phyloP scores from a whole-genome alignment of 257 asterid species.

The Nicotiana paniculata region DNA sequence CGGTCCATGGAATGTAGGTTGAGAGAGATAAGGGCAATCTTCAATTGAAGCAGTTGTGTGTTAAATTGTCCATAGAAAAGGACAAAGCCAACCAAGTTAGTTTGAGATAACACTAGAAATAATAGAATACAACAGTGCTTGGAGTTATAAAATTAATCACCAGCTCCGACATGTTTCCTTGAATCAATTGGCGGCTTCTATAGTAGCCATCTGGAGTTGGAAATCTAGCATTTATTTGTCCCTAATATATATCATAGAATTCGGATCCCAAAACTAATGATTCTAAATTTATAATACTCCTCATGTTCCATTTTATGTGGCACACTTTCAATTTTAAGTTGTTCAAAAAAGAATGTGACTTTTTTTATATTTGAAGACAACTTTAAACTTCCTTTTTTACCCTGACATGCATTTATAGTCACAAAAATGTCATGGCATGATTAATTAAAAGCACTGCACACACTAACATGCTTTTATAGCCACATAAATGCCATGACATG shows the following conservation, averaged over 20 bases:
- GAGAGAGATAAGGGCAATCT: slow-evolving; percentile 10
- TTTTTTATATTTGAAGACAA: background rate
- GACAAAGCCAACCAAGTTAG: background rate
- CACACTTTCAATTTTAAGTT: background rate
- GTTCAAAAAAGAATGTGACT: background rate
- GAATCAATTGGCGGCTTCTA: slow-evolving; percentile 10
- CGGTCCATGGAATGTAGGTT: slow-evolving; percentile 21
- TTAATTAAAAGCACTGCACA: no score
- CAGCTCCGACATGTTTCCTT: slow-evolving; percentile 16
- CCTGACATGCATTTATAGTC: background rate
- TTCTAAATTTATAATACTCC: background rate
- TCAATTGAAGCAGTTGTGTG: slow-evolving; percentile 12
- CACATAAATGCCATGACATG: background rate
- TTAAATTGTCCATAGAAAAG: slow-evolving; percentile 22
- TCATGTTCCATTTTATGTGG: background rate
- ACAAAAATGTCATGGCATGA: background rate
- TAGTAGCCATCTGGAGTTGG: slow-evolving; percentile 13
- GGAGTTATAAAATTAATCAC: slow-evolving; percentile 16
- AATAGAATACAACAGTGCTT: background rate
- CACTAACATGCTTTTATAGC: background rate
- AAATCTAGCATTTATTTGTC: slow-evolving; percentile 15
- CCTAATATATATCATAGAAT: slow-evolving; percentile 10
- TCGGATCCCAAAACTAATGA: background rate
- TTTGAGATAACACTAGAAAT: background rate
- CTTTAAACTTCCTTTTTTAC: background rate